Percentiles rank a stretch among this genome's conserved stretches.
These are phyloP conservation scores for Crucibulum parvulum DNA, from an alignment of 1,284 basidiomycete genomes.

Conservation along the genomic window DNA sequence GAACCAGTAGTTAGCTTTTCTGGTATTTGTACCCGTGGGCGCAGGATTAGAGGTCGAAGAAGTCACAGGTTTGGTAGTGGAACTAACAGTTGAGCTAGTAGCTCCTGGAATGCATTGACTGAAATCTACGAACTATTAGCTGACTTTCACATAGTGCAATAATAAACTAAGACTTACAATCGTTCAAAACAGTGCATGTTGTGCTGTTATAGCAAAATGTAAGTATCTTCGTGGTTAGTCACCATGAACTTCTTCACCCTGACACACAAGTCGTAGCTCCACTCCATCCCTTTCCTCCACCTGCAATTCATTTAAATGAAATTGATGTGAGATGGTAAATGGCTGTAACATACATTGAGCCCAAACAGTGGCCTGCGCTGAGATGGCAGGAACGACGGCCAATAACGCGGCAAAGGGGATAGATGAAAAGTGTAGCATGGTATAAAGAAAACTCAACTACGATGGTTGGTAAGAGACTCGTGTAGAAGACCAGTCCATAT, in stretches of 20 bases:
- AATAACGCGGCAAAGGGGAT: slow-evolving; percentile 2
- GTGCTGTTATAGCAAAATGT: slow-evolving; percentile 22
- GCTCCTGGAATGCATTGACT: slow-evolving; percentile 51
- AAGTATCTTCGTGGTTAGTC: neutral
- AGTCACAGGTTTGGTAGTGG: neutral
- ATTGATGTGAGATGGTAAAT: neutral
- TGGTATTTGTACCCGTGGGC: neutral
- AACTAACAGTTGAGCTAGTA: slow-evolving; percentile 26
- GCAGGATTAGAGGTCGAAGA: neutral
- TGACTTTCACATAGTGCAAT: neutral
- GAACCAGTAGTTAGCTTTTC: slow-evolving; percentile 27
- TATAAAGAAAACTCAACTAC: neutral
- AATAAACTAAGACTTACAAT: slow-evolving; percentile 33
- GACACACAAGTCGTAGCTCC: slow-evolving; percentile 46
- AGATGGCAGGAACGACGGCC: slow-evolving; percentile 8
- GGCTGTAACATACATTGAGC: slow-evolving; percentile 16
- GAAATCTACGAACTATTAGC: slow-evolving; percentile 38
- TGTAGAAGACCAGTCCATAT: no score
- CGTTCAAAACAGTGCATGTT: slow-evolving; percentile 43
- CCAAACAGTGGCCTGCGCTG: slow-evolving; percentile 15
- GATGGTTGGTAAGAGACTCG: no score
- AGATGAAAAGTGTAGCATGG: neutral
- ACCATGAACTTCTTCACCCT: slow-evolving; percentile 26
- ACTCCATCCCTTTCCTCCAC: slow-evolving; percentile 50
- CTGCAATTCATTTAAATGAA: neutral